Evolutionary conservation across 2,329 filamentous ascomycete genomes (phyloP).

Genomic region (Aspergillus pseudotamarii): DNA sequence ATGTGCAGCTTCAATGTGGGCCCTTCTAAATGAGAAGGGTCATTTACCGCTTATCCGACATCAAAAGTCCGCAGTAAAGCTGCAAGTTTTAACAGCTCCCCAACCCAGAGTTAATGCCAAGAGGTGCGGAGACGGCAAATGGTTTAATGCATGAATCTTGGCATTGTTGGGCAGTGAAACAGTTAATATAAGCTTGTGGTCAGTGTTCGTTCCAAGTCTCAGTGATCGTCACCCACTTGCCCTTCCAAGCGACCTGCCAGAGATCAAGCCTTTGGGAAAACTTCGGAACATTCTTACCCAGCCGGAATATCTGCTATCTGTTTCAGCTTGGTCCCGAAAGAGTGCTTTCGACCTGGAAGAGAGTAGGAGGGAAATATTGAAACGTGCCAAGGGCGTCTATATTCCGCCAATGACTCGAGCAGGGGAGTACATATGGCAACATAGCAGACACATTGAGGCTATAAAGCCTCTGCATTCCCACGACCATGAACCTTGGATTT

Average conservation of each 20-base stretch:
- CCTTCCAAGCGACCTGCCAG: neutral
- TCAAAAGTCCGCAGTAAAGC: neutral
- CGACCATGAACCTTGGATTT: neutral
- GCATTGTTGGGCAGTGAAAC: neutral
- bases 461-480: neutral
- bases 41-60: neutral
- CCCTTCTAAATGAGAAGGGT: conserved; percentile 1
- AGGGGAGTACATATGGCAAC: neutral
- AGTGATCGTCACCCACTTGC: neutral
- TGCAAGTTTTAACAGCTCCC: neutral
- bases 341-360: neutral
- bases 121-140: neutral
- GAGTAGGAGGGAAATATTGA: neutral
- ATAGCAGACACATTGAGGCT: neutral
- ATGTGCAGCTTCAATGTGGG: neutral
- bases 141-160: neutral
- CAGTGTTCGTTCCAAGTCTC: neutral
- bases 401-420: conserved; percentile 9
- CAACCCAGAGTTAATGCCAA: neutral
- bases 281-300: neutral
- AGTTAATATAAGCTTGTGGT: conserved; percentile 2
- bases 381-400: conserved; percentile 4
- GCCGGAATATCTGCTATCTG: neutral
- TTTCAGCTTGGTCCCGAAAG: conserved; percentile 5
- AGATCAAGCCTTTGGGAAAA: conserved; percentile 1